Evolutionary conservation across 2,329 filamentous ascomycete genomes (phyloP), one percentile per base, ranked within the genome.

Genomic region (Fusarium verticillioides): DNA sequence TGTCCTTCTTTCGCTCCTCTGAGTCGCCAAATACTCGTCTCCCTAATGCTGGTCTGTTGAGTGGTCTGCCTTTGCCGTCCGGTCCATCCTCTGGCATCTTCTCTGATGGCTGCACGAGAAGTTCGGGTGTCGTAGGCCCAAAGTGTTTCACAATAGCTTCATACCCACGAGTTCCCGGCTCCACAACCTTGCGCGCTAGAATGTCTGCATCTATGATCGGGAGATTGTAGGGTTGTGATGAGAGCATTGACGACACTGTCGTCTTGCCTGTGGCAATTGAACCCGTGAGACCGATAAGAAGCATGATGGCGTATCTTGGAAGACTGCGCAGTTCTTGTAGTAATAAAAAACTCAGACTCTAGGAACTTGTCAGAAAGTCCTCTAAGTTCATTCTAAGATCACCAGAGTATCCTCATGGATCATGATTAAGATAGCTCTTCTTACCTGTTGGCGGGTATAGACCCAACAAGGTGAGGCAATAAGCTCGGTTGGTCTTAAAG

Each of bases 191-290:
- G 77, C 96, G 95, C 53, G 96, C 96, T 69, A 98, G 88, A 63
- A 97, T 84, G 85, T 99, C 96, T 80, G 96, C 96, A 81, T 99
- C 96, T 85, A 99, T 92, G 77, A 99, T 89, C 78, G 96, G 95
- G 70, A 99, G 89, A 69, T 90, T 92, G 86, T 98, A 93, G 0
- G 96, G 96, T 9, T 93, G 86, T 9, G 90, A 87, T 57, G 93
- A 90, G 78, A 99, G 93, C 76, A 97, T 88, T 43, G 88, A 87
- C 34, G 96, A 97, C 62, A 98, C 95, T 75, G 96, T 99, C 50
- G 96, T 97, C 89, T 99, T 99, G 82, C 96, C 96, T 10, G 96
- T 99, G 69, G 96, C 96, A 80, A 99, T 98, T 69, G 95, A 97
- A 81, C 96, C 96, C 13, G 96, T 99, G 32, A 99, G 90, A 64